Conservation (phyloP, 2,329 filamentous ascomycete genomes). For the Beauveria asiatica region DNA sequence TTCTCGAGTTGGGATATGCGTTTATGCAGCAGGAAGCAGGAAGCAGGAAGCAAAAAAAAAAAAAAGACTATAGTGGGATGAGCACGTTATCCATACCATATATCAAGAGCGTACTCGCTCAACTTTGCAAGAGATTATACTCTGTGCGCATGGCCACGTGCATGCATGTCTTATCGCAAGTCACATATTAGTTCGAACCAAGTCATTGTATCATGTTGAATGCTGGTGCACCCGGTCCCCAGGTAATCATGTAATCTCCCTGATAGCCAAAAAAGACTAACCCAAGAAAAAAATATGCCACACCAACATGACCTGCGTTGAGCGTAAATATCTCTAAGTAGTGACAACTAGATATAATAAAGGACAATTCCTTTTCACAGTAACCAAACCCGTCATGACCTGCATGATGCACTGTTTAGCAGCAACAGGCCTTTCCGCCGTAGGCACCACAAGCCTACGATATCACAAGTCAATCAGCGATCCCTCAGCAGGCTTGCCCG, state of each 20-base stretch:
- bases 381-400: neutral
- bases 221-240: neutral
- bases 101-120: neutral
- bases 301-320: slow-evolving; percentile 7
- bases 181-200: neutral
- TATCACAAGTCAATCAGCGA: slow-evolving; percentile 45
- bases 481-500: slow-evolving; percentile 38
- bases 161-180: neutral
- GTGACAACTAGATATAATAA: neutral
- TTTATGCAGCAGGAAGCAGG: neutral
- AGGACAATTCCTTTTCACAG: neutral
- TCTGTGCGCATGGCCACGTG: neutral
- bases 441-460: neutral
- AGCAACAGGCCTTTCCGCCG: neutral
- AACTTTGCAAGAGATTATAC: neutral
- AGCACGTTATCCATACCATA: neutral
- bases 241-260: neutral
- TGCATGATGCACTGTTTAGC: slow-evolving; percentile 3
- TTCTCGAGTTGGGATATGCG: neutral
- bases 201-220: slow-evolving; percentile 6
- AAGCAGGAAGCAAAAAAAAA: neutral
- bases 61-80: neutral
- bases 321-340: slow-evolving; percentile 6
- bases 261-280: neutral
- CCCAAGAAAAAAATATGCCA: neutral